A percentile compares a stretch with the other conserved stretches of the same genome.
phyloP scores from a whole-genome alignment of 2,329 filamentous ascomycete genomes.

The Aaosphaeria arxii region DNA sequence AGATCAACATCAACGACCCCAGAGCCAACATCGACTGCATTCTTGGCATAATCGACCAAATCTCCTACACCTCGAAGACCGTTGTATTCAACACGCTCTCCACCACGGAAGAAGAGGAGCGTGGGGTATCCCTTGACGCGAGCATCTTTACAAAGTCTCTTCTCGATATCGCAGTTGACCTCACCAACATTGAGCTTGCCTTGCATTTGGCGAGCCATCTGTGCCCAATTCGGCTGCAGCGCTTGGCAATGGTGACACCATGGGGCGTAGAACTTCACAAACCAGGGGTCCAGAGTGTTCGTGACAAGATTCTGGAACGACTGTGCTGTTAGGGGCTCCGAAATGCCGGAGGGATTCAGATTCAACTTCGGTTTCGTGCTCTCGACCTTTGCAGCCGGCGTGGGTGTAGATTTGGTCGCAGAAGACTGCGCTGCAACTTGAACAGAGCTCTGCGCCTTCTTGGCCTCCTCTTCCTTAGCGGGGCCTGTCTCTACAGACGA shows the following conservation, averaged over 20 bases:
- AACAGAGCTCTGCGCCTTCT: conserved; percentile 29
- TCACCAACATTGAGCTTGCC: conserved; percentile 88
- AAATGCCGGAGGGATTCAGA: conserved; percentile 72
- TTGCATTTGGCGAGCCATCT: conserved; percentile 88
- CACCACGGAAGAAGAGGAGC: conserved; percentile 86
- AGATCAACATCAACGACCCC: conserved; percentile 81
- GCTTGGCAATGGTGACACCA: conserved; percentile 97
- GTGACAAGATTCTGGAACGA: conserved; percentile 84
- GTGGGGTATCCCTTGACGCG: conserved; percentile 79
- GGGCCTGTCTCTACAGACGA: conserved; percentile 44
- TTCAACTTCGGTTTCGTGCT: conserved; percentile 43
- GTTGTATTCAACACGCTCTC: conserved; percentile 88
- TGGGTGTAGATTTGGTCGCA: conserved; percentile 15
- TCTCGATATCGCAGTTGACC: conserved; percentile 88
- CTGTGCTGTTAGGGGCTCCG: conserved; percentile 74
- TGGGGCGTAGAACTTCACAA: conserved; percentile 97
- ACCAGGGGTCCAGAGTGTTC: conserved; percentile 88
- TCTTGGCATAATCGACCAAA: conserved; percentile 80
- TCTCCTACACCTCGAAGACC: conserved; percentile 91
- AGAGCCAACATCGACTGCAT: conserved; percentile 72
- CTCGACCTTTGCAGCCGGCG: conserved; percentile 34
- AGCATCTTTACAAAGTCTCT: conserved; percentile 88
- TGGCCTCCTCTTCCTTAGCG: conserved; percentile 32
- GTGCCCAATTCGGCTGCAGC: conserved; percentile 84
- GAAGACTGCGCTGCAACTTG: conserved; percentile 11